Percentiles rank a stretch among this genome's conserved stretches.
Conservation (phyloP, 345 rosid genomes). For the Adansonia digitata region DNA sequence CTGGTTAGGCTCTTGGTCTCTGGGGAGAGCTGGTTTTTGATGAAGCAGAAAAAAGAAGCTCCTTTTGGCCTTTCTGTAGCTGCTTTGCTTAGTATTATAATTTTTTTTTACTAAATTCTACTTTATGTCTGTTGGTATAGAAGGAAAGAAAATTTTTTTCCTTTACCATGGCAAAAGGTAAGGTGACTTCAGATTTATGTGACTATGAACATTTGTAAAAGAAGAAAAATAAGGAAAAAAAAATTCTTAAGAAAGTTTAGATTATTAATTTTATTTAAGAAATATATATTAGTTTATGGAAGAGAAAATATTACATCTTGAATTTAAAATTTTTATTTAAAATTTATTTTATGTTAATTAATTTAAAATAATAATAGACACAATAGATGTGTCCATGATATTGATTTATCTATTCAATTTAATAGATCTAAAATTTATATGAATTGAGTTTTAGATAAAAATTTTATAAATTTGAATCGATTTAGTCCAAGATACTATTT, state of each 20-base stretch:
- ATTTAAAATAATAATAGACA: no score
- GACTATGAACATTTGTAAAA: not conserved
- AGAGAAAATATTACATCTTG: not conserved
- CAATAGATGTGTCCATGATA: no score
- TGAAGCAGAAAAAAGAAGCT: conserved; percentile 43
- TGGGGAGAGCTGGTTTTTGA: conserved; percentile 16
- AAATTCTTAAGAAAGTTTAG: no score
- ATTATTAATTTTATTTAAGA: no score
- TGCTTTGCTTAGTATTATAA: conserved; percentile 7
- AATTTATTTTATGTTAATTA: not conserved
- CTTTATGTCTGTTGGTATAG: not conserved
- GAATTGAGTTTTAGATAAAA: no score
- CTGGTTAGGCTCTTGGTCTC: not conserved
- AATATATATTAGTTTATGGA: no score
- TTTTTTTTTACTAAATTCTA: not conserved
- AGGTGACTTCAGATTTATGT: no score
- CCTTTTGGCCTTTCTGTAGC: conserved; percentile 44
- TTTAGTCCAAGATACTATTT: no score
- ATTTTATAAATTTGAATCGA: no score
- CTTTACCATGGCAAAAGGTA: not conserved
- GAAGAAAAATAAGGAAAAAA: no score
- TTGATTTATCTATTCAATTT: no score
- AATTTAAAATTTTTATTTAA: not conserved
- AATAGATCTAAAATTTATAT: no score
- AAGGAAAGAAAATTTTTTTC: not conserved